A percentile compares a stretch with the other conserved stretches of the same genome.
phyloP scores from a whole-genome alignment of 108 stramenopile genomes.

The Discostella stelligeroides region DNA sequence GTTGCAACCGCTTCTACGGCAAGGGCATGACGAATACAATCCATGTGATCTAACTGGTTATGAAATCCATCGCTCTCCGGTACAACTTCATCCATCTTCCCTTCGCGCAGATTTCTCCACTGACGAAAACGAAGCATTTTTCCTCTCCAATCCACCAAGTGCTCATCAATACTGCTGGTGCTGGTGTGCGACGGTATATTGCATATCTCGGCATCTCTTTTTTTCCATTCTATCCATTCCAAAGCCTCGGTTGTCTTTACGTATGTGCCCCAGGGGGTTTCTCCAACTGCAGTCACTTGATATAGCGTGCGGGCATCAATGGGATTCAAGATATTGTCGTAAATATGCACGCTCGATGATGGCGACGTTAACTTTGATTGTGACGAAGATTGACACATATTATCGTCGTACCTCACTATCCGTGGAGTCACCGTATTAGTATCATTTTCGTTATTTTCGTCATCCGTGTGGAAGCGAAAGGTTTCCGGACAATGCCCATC shows the following conservation, averaged over 20 bases:
- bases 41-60: conserved; percentile 12
- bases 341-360: conserved; percentile 36
- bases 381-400: background rate
- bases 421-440: background rate
- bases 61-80: background rate
- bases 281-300: conserved; percentile 23
- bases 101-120: conserved; percentile 1
- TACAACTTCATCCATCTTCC: conserved; percentile 2
- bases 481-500: conserved; percentile 75
- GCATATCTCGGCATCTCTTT: conserved; percentile 1
- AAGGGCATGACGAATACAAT: conserved; percentile 39
- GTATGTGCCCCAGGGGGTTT: conserved; percentile 75
- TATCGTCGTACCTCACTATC: conserved; percentile 31
- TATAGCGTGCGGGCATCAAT: conserved; percentile 37
- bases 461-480: conserved; percentile 24
- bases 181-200: background rate
- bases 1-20: conserved; percentile 47
- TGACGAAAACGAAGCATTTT: conserved; percentile 15
- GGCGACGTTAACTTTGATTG: background rate
- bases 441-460: background rate
- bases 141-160: conserved; percentile 17
- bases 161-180: conserved; percentile 5
- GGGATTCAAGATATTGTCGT: conserved; percentile 32
- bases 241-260: conserved; percentile 61
- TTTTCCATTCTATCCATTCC: conserved; percentile 41